Evolutionary conservation across 306 rosid species (phyloP).

Genomic region (Cajanus cajan): DNA sequence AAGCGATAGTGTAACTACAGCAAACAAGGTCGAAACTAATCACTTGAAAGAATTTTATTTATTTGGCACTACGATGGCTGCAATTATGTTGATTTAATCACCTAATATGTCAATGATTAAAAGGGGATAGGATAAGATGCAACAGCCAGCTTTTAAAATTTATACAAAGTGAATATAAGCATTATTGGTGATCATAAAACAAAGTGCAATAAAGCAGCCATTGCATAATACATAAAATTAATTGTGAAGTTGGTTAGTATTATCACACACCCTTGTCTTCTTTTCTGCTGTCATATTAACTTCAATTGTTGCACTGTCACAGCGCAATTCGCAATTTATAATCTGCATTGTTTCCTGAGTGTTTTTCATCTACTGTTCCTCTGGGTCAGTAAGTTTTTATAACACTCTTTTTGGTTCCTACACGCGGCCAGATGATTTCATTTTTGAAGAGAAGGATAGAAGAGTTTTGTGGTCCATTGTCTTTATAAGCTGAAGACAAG

Average conservation of each 20-base stretch:
- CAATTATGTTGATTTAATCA: background rate
- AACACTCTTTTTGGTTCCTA: background rate
- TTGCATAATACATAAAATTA: background rate
- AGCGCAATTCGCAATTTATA: background rate
- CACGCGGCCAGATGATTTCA: background rate
- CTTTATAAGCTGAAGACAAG: background rate
- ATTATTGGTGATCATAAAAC: background rate
- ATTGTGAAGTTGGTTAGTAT: slow-evolving; percentile 2
- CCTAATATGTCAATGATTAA: background rate
- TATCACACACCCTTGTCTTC: background rate
- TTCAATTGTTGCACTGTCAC: background rate
- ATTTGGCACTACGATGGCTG: background rate
- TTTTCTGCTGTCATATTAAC: background rate
- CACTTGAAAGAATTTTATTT: background rate
- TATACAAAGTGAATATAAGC: background rate
- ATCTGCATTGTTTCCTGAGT: background rate
- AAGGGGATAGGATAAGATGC: background rate
- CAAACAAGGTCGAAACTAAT: background rate
- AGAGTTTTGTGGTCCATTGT: background rate
- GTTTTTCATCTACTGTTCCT: background rate
- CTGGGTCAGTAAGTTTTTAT: background rate
- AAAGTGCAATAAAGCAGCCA: background rate
- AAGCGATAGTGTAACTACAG: background rate
- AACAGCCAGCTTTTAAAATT: background rate
- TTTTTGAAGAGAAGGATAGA: background rate